Percentiles rank a stretch among this genome's conserved stretches.
These are phyloP conservation scores for Thelephora aurantiotincta DNA, from an alignment of 768 basidiomycete species.

Conservation along the genomic window DNA sequence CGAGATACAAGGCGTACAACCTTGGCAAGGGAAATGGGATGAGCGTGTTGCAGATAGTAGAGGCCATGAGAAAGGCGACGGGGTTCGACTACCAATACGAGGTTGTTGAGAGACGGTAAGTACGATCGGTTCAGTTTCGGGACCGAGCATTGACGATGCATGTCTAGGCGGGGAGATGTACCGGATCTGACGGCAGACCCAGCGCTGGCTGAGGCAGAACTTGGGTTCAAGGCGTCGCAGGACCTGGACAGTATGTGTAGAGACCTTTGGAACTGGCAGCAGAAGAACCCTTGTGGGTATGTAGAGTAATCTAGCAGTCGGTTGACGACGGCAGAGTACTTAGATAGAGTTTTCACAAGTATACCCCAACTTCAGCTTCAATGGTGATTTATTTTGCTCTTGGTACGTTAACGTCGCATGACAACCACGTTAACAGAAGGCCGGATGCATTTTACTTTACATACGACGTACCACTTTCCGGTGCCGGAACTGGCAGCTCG, in stretches of 20 bases:
- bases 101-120: slow-evolving; percentile 81
- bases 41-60: slow-evolving; percentile 87
- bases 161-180: slow-evolving; percentile 77
- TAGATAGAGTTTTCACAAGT: not conserved
- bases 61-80: slow-evolving; percentile 87
- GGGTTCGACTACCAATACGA: slow-evolving; percentile 82
- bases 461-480: too few species aligned
- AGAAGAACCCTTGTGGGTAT: slow-evolving; percentile 79
- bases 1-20: slow-evolving; percentile 88
- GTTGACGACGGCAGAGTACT: too few species aligned
- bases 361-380: not conserved
- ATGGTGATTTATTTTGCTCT: not conserved
- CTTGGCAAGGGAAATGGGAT: slow-evolving; percentile 87
- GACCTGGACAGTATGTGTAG: slow-evolving; percentile 86
- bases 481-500: not conserved
- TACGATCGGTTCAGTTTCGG: slow-evolving; percentile 3
- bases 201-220: slow-evolving; percentile 76
- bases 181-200: slow-evolving; percentile 96
- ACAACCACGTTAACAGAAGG: not conserved
- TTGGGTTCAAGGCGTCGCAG: slow-evolving; percentile 77
- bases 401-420: not conserved
- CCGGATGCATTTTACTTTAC: not conserved
- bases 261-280: slow-evolving; percentile 99
- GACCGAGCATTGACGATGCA: not conserved
- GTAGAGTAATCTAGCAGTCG: slow-evolving; percentile 8